Evolutionary conservation across 192 early-diverging fungal species (phyloP), one percentile per base, ranked within the genome.

Genomic region (Podila epigama): DNA sequence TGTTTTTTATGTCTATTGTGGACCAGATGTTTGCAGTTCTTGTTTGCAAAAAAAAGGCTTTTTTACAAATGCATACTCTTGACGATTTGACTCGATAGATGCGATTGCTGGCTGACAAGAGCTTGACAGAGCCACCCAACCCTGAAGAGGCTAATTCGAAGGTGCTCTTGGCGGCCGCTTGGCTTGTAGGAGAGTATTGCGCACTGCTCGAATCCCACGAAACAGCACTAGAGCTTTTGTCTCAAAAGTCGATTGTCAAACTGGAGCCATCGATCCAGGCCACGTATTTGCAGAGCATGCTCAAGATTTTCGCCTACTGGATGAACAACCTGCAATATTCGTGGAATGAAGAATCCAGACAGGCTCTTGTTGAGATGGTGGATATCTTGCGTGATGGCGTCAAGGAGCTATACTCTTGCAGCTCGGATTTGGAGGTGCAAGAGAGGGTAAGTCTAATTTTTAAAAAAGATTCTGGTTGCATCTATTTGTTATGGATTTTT

Each of bases 111-210:
- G 79, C 86, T 8, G 92, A 96, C 70, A 62, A 69, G 2, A 63
- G 60, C 29, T 79, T 94, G 57, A 78, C 91, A 29, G 86, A 90
- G 37, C 86, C 88, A 31, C 80, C 83, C 10, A 83, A 70, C 33
- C 78, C 83, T 20, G 79, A 85, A 40, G 86, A 87, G 34, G 89
- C 91, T 13, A 92, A 93, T 54, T 81, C 88, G 15, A 84, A 86
- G 56, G 90, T 97, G 0, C 65, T 98, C 18, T 87, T 88, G 35
- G 95, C 92, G 32, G 95, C 97, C 7, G 94, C 95, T 9, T 99
- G 94, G 89, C 89, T 97, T 31, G 82, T 90, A 40, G 95, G 96
- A 52, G 97, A 97, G 75, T 99, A 94, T 68, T 91, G 90, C 67
- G 68, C 81, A 55, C 85, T 88, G 53, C 52, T 87, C 13, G 66